phyloP scores from a whole-genome alignment of 1,284 basidiomycete species.

The Sanghuangporus baumii region DNA sequence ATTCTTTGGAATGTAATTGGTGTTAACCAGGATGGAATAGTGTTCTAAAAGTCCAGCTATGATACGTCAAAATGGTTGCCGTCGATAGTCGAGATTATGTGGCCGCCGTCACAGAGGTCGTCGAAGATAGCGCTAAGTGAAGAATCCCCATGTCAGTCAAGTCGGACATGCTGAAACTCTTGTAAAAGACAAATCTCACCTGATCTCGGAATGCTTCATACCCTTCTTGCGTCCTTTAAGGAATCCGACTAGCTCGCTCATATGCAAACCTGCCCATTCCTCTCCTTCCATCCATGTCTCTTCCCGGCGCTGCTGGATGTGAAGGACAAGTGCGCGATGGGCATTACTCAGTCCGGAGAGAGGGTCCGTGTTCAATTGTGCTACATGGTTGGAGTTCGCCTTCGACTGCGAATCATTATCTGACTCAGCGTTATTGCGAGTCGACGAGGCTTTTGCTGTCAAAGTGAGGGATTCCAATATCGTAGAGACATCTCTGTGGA shows the following conservation, averaged over 20 bases:
- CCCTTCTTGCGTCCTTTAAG: not conserved
- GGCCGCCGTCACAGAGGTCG: constrained; percentile 36
- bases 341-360: not conserved
- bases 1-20: not conserved
- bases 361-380: not conserved
- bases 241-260: not conserved
- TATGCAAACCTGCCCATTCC: not conserved
- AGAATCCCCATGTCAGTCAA: not conserved
- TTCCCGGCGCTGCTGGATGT: not conserved
- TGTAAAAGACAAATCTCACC: constrained; percentile 21
- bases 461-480: not conserved
- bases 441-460: not conserved
- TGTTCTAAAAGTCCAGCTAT: not conserved
- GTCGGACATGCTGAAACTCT: not conserved
- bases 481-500: not conserved
- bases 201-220: not conserved
- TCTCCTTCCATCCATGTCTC: not conserved
- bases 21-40: not conserved
- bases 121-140: constrained; percentile 25
- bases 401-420: not conserved
- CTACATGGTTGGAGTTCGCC: not conserved
- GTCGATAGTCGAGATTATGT: constrained; percentile 38
- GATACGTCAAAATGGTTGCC: constrained; percentile 21
- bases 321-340: constrained; percentile 4
- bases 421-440: not conserved